phyloP scores from a whole-genome alignment of 768 basidiomycete species.

The Lactarius psammicola region DNA sequence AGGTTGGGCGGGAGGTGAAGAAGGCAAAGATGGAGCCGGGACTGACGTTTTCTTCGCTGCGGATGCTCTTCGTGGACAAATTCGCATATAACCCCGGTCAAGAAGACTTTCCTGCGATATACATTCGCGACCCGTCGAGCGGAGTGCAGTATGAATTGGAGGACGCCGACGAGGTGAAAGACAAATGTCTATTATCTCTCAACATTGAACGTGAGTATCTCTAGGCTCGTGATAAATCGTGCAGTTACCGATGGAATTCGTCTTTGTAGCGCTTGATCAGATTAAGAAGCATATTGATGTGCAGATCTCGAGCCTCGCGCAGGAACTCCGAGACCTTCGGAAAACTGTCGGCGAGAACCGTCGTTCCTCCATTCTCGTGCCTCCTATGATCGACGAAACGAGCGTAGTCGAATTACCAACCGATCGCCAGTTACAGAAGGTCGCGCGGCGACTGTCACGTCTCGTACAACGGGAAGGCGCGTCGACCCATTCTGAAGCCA shows the following conservation, averaged over 20 bases:
- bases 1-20: slow-evolving; percentile 88
- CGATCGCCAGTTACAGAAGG: slow-evolving; percentile 69
- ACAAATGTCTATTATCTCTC: slow-evolving; percentile 82
- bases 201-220: slow-evolving; percentile 90
- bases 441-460: slow-evolving; percentile 72
- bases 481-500: slow-evolving; percentile 33
- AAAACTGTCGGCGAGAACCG: slow-evolving; percentile 55
- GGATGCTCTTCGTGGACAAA: slow-evolving; percentile 89
- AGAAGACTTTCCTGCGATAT: slow-evolving; percentile 94
- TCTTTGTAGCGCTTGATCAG: slow-evolving; percentile 81
- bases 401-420: slow-evolving; percentile 60
- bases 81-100: slow-evolving; percentile 92
- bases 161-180: slow-evolving; percentile 88
- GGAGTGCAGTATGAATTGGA: slow-evolving; percentile 96
- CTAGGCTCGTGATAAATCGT: not conserved
- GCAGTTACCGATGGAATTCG: slow-evolving; percentile 3
- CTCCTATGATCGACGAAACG: slow-evolving; percentile 57
- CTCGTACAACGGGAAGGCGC: slow-evolving; percentile 48
- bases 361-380: slow-evolving; percentile 49
- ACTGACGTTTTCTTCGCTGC: slow-evolving; percentile 68
- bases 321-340: slow-evolving; percentile 89
- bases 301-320: slow-evolving; percentile 80
- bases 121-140: slow-evolving; percentile 87
- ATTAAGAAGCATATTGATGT: slow-evolving; percentile 97
- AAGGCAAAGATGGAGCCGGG: slow-evolving; percentile 72